Evolutionary conservation across 352 stramenopile genomes (phyloP).

Genomic region (Globisporangium mamillatum): DNA sequence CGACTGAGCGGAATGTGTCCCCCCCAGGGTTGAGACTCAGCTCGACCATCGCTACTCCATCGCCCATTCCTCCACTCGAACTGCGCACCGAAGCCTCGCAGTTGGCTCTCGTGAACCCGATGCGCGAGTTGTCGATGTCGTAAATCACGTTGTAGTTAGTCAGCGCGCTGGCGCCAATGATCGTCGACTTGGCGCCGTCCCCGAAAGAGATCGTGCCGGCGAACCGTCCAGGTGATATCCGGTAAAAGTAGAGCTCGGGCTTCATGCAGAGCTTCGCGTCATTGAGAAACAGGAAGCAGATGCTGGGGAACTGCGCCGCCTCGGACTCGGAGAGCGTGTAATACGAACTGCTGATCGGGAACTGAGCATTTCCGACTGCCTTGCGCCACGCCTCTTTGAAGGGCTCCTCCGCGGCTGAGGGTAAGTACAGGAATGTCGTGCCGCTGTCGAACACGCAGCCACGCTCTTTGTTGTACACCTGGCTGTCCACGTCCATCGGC

Average conservation of each 20-base stretch:
- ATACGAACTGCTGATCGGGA: constrained; percentile 42
- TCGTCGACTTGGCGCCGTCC: constrained; percentile 56
- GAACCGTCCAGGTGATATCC: constrained; percentile 34
- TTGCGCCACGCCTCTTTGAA: constrained; percentile 52
- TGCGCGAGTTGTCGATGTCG: constrained; percentile 65
- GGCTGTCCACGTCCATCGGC: constrained; percentile 29
- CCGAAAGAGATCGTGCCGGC: constrained; percentile 71
- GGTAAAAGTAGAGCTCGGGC: constrained; percentile 48
- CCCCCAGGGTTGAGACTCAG: constrained; percentile 57
- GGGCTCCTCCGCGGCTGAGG: constrained; percentile 24
- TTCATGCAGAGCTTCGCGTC: constrained; percentile 50
- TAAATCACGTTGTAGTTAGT: constrained; percentile 78
- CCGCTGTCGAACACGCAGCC: constrained; percentile 79
- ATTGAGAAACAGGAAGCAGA: constrained; percentile 77
- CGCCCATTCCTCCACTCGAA: not conserved
- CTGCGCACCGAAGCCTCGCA: constrained; percentile 30
- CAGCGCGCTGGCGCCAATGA: constrained; percentile 67
- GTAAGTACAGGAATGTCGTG: constrained; percentile 80
- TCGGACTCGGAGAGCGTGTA: constrained; percentile 32
- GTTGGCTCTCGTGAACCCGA: constrained; percentile 56
- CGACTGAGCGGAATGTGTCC: constrained; percentile 42
- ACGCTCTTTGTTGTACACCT: constrained; percentile 57
- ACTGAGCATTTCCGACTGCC: constrained; percentile 38
- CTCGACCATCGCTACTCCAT: constrained; percentile 27
- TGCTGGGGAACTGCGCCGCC: constrained; percentile 36